Base-by-base conservation (phyloP, 2,329 filamentous ascomycete species). In the Coniochaeta sp. region DNA sequence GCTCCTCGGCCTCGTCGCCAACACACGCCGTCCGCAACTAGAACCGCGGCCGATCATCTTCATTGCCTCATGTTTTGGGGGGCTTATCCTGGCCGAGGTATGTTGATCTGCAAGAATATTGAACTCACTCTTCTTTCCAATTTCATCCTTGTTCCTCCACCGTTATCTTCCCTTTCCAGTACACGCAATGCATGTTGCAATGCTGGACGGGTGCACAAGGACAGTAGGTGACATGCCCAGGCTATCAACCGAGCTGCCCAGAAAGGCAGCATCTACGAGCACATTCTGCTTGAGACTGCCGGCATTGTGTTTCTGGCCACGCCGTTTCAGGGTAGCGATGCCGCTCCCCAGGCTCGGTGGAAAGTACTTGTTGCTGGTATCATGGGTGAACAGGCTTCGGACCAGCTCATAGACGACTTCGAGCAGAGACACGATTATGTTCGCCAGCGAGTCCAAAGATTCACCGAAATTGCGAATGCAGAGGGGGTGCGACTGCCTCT, bases 271-370 rank as follows among this genome's bases (percentile, higher is more conserved):
- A 34, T 50, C 34, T 65, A 66, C 50, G 59, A 60, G 30, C 59
- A 55, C 34, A 62, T 67, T 57, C 63, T 67, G 28, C 58, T 52
- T 44, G 61, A 44, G 58, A 65, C 65, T 2, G 59, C 62, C 24
- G 65, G 65, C n/a, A 58, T 65, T 26, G 44, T 66, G 32, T 67
- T 66, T 57, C 58, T 67, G 40, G 65, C 62, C n/a, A 67, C 65
- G 36, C 65, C 65, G 24, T 67, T 66, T 34, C 42, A 9, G 12
- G 64, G 65, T 28, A 67, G 60, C 22, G 62, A 64, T 58, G 65
- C 61, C 50, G 62, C 63, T 22, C 10, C 56, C 30, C 55, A 61
- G 55, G 64, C 62, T n/a, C 58, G 44, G 42, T 67, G 62, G 64
- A 57, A 61, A 4, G 60, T 63, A 17, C 40, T 63, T 19, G 60